A percentile compares a stretch with the other conserved stretches of the same genome.
Conservation (phyloP, 2,329 filamentous ascomycete species). For the Furcasterigmium sp. region DNA sequence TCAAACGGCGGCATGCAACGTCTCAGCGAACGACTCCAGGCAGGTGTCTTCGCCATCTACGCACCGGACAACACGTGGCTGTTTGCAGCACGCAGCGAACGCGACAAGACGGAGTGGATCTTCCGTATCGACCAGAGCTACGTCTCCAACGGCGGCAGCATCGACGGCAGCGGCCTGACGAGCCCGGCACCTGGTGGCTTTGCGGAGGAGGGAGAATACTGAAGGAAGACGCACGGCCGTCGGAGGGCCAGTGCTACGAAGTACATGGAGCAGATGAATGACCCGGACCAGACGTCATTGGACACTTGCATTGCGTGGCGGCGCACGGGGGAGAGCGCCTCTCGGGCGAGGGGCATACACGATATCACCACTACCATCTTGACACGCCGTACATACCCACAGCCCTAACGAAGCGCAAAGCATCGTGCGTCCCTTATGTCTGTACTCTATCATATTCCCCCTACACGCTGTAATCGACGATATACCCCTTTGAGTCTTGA, state of each 20-base stretch:
- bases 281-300: neutral
- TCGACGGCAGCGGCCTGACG: slow-evolving; percentile 28
- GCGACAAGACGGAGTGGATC: slow-evolving; percentile 96
- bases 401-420: neutral
- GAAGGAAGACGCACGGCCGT: slow-evolving; percentile 2
- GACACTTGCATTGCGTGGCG: neutral
- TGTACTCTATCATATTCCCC: neutral
- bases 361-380: neutral
- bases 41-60: slow-evolving; percentile 89
- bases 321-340: too few species aligned
- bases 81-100: slow-evolving; percentile 83
- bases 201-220: slow-evolving; percentile 5
- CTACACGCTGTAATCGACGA: neutral
- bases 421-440: neutral
- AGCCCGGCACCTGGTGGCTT: slow-evolving; percentile 22
- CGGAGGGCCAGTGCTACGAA: neutral
- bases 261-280: slow-evolving; percentile 1
- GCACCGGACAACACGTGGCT: slow-evolving; percentile 92
- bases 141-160: slow-evolving; percentile 40
- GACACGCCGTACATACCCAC: neutral
- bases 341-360: neutral
- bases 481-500: slow-evolving; percentile 2
- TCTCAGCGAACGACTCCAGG: slow-evolving; percentile 53
- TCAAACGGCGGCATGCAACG: slow-evolving; percentile 39
- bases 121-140: slow-evolving; percentile 84